These are phyloP conservation scores for Microdochium bolleyi DNA, from an alignment of 2,329 filamentous ascomycete genomes.

Conservation along the genomic window DNA sequence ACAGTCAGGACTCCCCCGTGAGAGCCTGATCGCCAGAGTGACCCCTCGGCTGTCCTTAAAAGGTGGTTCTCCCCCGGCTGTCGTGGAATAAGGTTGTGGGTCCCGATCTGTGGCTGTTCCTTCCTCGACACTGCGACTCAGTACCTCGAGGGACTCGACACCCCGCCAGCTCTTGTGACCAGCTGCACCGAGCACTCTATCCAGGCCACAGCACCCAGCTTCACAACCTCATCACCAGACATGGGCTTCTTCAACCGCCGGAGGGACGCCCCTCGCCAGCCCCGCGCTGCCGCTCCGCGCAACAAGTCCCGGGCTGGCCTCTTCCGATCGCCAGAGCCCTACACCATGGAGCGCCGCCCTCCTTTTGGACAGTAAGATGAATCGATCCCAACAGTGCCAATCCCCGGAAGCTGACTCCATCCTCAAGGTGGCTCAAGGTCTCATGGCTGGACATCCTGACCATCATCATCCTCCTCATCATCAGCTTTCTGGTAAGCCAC, in stretches of 20 bases:
- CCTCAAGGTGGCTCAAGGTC: slow-evolving; percentile 2
- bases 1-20: not conserved
- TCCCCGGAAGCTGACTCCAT: not conserved
- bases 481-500: not conserved
- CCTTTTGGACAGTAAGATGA: not conserved
- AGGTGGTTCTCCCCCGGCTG: not conserved
- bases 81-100: not conserved
- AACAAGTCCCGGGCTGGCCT: not conserved
- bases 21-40: not conserved
- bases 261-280: not conserved
- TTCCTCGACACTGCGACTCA: not conserved
- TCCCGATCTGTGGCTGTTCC: not conserved
- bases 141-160: too few species aligned
- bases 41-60: not conserved
- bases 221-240: not conserved
- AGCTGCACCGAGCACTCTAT: too few species aligned
- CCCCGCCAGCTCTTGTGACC: too few species aligned
- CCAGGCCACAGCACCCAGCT: not conserved
- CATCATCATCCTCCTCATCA: slow-evolving; percentile 1
- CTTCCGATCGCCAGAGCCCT: not conserved
- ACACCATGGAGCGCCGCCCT: slow-evolving; percentile 2
- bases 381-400: not conserved
- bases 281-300: not conserved
- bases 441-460: slow-evolving; percentile 3
- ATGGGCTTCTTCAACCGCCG: not conserved